Base-by-base conservation (phyloP, 2,329 filamentous ascomycete species). In the Lachnellula arida region DNA sequence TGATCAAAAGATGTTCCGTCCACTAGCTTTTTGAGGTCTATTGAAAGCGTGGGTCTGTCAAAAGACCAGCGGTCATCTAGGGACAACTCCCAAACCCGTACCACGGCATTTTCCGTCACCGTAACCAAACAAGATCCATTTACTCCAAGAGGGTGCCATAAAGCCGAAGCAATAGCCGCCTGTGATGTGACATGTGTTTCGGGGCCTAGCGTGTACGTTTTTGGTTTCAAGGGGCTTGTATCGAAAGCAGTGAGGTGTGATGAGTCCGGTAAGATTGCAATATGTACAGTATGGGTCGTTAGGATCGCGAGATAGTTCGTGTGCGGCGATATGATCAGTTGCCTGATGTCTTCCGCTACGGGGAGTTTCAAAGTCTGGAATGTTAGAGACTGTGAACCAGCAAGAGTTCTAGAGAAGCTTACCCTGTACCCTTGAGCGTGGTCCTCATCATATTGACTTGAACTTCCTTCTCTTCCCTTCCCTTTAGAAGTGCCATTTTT, bases 81-180 rank as follows among this genome's bases (percentile, higher is more conserved):
- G 28, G 91, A 90, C 54, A 97, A 72, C 69, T 97, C 92, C 92
- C 93, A 97, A 15, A 97, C 75, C 37, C 94, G 84, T 4, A 97
- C 89, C 39, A 92, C 86, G 6, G 92, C 91, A 70, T 97, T 91
- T 51, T 85, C 83, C 1, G 94, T 96, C 43, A 97, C 81, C 0
- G 94, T 97, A 19, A 97, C 87, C 34, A 99, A 75, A 53, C 89
- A 91, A 22, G 85, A 85, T 34, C 89, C 89, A 59, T 88, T 84
- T 11, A 93, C 85, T 1, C 92, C 92, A 0, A 97, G 77, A 1
- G 94, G 94, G 73, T 99, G 94, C 93, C 94, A 99, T 56, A 97
- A 67, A 4, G 87, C 88, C 1, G 91, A 90, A 22, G 86, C 85
- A 55, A 99, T 79, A 1, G 89, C 84, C 7, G 91, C 84, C 62